Evolutionary conservation across 371 early-diverging fungal genomes (phyloP), one percentile per base, ranked within the genome.

Genomic region (Mucor mucedo): DNA sequence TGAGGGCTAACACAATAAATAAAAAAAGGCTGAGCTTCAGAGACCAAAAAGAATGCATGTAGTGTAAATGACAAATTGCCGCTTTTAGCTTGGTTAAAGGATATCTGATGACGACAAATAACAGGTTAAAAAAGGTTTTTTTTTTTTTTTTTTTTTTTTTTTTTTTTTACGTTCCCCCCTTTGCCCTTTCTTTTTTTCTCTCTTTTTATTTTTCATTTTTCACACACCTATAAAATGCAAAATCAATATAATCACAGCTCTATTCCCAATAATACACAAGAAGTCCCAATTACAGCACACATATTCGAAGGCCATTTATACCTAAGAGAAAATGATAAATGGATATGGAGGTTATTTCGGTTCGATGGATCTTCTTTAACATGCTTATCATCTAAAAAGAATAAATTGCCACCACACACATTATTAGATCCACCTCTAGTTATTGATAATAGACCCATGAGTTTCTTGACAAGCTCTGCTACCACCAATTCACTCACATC

Each of bases 281-380:
- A 74, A 42, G 42, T 67, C 21, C 74, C 74, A 4, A 61, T 68
- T 16, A 58, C 63, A 48, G 61, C 65, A 21, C 74, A 63, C 44
- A 49, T 70, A 13, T 74, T 74, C 60, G 70, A 70, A 57, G 74
- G 74, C 8, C 62, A 65, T 21, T 53, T 74, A 13, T 74, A 74
- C 21, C 32, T 74, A 3, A 66, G 62, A 52, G 53, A 64, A 16
- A 59, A 68, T 21, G 60, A 55, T 33, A 59, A 62, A 54, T 74
- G 74, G 74, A 49, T 65, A 30, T 70, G 71, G 68, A 58, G 68
- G 29, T 29, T 68, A 32, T 74, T 74, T 56, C 66, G 71, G 8
- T 74, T 74, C 49, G 71, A 74, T 59, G 74, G 74, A 13, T 55
- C 68, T 2, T 53, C 68, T 0, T 65, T 74, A 27, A 65, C 65